phyloP scores from a whole-genome alignment of 2,329 filamentous ascomycete genomes.

The Scytalidium lignicola region DNA sequence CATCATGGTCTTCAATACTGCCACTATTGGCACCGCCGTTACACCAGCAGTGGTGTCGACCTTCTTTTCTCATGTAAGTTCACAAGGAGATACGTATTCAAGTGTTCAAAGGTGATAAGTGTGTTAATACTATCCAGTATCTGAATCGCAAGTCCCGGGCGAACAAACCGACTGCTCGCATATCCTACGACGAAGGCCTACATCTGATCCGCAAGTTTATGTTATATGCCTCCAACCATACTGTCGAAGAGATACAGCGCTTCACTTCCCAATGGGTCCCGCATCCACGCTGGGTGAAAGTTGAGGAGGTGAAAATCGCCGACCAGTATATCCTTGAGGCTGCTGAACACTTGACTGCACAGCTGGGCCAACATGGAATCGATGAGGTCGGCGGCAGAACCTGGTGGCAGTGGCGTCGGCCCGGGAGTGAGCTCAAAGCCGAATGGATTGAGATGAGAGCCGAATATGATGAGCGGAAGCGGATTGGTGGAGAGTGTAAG shows the following conservation, averaged over 20 bases:
- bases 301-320: constrained; percentile 63
- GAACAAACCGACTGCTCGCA: constrained; percentile 79
- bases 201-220: constrained; percentile 84
- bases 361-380: constrained; percentile 75
- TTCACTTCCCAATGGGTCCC: constrained; percentile 94
- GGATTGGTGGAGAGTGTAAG: constrained; percentile 52
- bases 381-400: constrained; percentile 71
- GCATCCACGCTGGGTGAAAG: constrained; percentile 79
- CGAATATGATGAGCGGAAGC: constrained; percentile 70
- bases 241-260: constrained; percentile 85
- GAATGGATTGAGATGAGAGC: constrained; percentile 97
- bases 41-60: constrained; percentile 85
- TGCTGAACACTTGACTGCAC: constrained; percentile 60
- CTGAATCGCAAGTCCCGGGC: constrained; percentile 70
- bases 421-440: constrained; percentile 61
- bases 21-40: constrained; percentile 76
- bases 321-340: constrained; percentile 58
- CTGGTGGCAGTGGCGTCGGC: constrained; percentile 87
- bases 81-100: background rate
- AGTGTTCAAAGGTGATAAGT: background rate
- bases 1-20: constrained; percentile 59
- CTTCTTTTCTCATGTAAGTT: constrained; percentile 74
- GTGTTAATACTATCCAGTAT: constrained; percentile 51
- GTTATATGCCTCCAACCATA: constrained; percentile 77
- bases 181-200: constrained; percentile 92